Evolutionary conservation across 805 yeast species (phyloP), one percentile per base, ranked within the genome.

Genomic region (Starmerella khaoyaiensis): DNA sequence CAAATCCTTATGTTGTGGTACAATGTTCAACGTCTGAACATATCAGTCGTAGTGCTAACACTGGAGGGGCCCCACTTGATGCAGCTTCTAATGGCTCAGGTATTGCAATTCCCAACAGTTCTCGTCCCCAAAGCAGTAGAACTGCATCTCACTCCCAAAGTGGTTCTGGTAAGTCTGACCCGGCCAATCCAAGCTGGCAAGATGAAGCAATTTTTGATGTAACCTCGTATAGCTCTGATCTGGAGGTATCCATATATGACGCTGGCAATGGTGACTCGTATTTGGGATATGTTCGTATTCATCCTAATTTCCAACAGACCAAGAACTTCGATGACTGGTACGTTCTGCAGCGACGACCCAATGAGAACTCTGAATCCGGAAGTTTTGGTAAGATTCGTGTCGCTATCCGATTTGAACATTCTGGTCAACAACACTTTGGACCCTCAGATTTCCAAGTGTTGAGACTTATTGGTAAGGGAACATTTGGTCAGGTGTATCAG

Each of bases 401-500:
- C 38, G 68, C 72, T 46, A 72, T 86, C 68, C 75, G 74, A 46
- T 87, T 76, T 59, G 73, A 73, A 32, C 63, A 72, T 24, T 74
- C 79, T 16, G 64, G 72, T 35, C 78, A 80, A 57, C 73, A 74
- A 50, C 81, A 78, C 49, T 45, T 48, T 54, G 94, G 95, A 1
- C 98, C 98, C 4, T 78, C 77, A 35, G 97, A 90, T 60, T 90
- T 90, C 59, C 94, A 86, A 57, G 83, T 87, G 14, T 70, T 90
- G 51, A 69, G 95, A 53, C 65, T 87, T 36, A 65, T 87, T 44
- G 98, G 98, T 44, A 84, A 83, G 56, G 98, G 98, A 37, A 90
- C 97, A 1, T 87, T 87, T 65, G 98, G 98, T 22, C 94, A 83
- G 63, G 98, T 87, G 25, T 90, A 79, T 61, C 98, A 90, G 63